Base-by-base conservation (phyloP, 1,284 basidiomycete species). In the Apiotrichum sp. region DNA sequence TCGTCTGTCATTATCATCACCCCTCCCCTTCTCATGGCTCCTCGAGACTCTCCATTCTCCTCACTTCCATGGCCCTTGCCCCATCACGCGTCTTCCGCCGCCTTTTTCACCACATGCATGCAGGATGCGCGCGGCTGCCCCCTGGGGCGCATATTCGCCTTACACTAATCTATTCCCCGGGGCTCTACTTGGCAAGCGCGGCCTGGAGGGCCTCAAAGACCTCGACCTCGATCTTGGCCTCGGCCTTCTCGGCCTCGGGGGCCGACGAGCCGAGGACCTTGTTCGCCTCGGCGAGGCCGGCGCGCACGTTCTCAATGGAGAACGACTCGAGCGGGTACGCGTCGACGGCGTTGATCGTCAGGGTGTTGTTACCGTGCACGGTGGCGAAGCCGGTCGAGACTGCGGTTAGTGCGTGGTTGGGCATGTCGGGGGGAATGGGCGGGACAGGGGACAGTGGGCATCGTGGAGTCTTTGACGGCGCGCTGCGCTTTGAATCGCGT, bases 351-450 rank as follows among this genome's bases (percentile, higher is more conserved):
- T 98, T 98, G 76, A 98, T 88, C 45, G 95, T 97, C 58, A 98
- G 81, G 67, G 84, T 86, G 83, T 98, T 99, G 81, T 93, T 93
- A 50, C 92, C 90, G 79, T 98, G 96, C 50, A 99, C 90, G 58
- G 89, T 97, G 55, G 96, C 95, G 74, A 99, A 98, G 58, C 96
- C 96, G 62, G 90, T 88, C 57, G 95, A 97, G 53, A 92, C 96
- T 98, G 66, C n/a, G 39, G 63, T 53, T 36, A 57, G 57, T 29
- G 41, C 16, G 34, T 10, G 1, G 4, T 22, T 22, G 22, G 22
- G 22, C 22, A 22, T 22, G 22, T 22, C 22, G 22, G 22, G 22
- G 22, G 22, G 22, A 22, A 5, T 11, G 32, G 16, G 41, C 8
- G 13, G 36, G 36, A 14, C 14, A 16, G 40, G 40, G 22, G 22